Evolutionary conservation across 345 rosid species (phyloP).

Genomic region (Euclidium syriacum): DNA sequence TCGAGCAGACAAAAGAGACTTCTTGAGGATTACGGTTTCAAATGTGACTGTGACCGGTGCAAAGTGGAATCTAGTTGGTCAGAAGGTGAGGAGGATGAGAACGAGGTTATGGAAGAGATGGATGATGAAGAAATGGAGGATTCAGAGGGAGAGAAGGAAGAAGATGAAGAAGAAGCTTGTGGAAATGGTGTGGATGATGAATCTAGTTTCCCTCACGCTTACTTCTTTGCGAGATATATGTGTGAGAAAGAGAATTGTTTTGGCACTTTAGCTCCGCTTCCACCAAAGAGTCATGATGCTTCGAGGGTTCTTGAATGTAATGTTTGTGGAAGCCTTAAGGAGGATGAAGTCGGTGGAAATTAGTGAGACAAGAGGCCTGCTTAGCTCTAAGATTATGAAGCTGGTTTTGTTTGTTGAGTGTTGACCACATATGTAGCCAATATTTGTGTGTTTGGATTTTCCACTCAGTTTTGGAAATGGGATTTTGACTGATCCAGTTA

Average conservation of each 20-base stretch:
- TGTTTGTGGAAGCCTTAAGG: conserved; percentile 67
- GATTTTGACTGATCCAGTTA: too few relatives aligned
- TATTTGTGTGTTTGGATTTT: neutral
- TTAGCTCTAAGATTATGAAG: too few relatives aligned
- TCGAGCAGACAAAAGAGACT: conserved; percentile 52
- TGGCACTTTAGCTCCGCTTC: conserved; percentile 79
- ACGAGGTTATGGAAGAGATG: conserved; percentile 27
- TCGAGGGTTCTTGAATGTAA: conserved; percentile 72
- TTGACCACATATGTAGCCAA: neutral
- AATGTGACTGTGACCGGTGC: conserved; percentile 78
- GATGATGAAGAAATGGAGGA: conserved; percentile 35
- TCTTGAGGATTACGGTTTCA: conserved; percentile 72
- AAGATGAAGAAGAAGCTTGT: conserved; percentile 13
- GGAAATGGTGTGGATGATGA: conserved; percentile 21
- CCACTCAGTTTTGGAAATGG: neutral
- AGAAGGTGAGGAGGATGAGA: conserved; percentile 49
- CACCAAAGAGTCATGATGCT: conserved; percentile 31
- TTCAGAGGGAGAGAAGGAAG: conserved; percentile 17
- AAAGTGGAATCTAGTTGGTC: conserved; percentile 91
- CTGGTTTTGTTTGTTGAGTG: neutral
- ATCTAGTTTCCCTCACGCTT: conserved; percentile 68
- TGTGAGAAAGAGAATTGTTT: conserved; percentile 59
- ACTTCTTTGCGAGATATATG: conserved; percentile 76
- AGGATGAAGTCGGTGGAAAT: conserved; percentile 29
- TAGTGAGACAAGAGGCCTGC: too few relatives aligned